A percentile compares a stretch with the other conserved stretches of the same genome.
Conservation (phyloP, 164 flowering plant species). For the Pachysandra terminalis region DNA sequence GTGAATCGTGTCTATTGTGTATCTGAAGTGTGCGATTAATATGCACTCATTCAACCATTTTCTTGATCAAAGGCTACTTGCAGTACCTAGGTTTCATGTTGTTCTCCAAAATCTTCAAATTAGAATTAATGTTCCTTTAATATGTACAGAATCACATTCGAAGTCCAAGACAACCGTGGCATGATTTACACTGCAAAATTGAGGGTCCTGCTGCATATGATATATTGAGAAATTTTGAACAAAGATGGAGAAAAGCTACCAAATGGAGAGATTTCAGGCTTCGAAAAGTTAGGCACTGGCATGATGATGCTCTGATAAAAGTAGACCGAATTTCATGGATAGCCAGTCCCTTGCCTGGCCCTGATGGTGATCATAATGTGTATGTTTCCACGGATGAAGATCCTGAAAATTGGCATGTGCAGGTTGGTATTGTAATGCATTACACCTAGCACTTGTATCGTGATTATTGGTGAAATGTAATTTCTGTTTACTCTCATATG, state of each 20-base stretch:
- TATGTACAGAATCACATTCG: constrained; percentile 28
- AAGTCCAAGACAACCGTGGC: constrained; percentile 89
- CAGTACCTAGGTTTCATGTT: not conserved
- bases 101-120: not conserved
- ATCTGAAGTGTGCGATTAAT: no score
- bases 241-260: constrained; percentile 72
- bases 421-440: constrained; percentile 26
- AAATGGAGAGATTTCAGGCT: constrained; percentile 58
- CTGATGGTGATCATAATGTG: constrained; percentile 31
- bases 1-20: no score
- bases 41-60: no score
- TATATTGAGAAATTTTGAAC: constrained; percentile 65
- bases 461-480: not conserved
- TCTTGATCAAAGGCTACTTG: not conserved
- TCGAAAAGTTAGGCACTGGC: constrained; percentile 54
- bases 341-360: constrained; percentile 36
- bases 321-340: constrained; percentile 81
- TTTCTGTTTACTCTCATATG: constrained; percentile 5
- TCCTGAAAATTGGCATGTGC: constrained; percentile 58
- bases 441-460: not conserved
- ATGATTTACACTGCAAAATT: constrained; percentile 75
- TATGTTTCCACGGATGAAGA: constrained; percentile 32
- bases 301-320: constrained; percentile 70
- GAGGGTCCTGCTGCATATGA: constrained; percentile 92
- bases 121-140: constrained; percentile 10